Conservation (phyloP, 768 basidiomycete genomes). For the Mycena metata region DNA sequence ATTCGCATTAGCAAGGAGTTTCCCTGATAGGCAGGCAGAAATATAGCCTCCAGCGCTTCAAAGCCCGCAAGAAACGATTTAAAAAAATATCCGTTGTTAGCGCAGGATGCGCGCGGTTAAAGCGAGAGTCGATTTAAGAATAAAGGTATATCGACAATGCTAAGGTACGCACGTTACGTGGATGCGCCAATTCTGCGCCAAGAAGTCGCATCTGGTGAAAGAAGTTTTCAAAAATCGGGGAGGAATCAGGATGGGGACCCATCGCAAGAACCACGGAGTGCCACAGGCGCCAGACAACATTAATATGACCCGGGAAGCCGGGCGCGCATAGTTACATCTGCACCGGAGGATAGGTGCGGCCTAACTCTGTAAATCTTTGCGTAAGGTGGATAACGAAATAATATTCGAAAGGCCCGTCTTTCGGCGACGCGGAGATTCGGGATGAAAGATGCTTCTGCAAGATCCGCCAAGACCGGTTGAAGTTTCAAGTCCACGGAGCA, state of each 20-base stretch:
- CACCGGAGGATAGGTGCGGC: not conserved
- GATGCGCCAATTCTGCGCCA: conserved; percentile 25
- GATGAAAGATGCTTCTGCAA: not conserved
- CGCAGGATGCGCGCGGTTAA: not conserved
- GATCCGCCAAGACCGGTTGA: not conserved
- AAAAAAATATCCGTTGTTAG: not conserved
- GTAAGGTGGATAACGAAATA: not conserved
- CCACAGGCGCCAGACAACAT: not conserved
- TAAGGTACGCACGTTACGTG: conserved; percentile 12
- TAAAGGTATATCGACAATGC: conserved; percentile 4
- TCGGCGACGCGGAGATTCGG: not conserved
- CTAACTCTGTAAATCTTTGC: not conserved
- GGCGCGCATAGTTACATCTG: too few relatives aligned
- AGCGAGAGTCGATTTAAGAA: not conserved
- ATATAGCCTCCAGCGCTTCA: too few relatives aligned
- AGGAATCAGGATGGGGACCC: not conserved
- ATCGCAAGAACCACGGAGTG: not conserved
- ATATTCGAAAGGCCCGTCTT: not conserved
- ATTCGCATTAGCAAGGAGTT: too few relatives aligned
- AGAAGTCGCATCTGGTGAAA: not conserved
- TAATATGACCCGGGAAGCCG: not conserved
- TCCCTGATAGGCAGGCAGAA: too few relatives aligned
- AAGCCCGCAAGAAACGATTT: too few relatives aligned
- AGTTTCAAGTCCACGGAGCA: not conserved
- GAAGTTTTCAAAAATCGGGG: not conserved